Evolutionary conservation across 805 yeast species (phyloP), one percentile per base, ranked within the genome.

Genomic region (Sugiyamaella floridensis): DNA sequence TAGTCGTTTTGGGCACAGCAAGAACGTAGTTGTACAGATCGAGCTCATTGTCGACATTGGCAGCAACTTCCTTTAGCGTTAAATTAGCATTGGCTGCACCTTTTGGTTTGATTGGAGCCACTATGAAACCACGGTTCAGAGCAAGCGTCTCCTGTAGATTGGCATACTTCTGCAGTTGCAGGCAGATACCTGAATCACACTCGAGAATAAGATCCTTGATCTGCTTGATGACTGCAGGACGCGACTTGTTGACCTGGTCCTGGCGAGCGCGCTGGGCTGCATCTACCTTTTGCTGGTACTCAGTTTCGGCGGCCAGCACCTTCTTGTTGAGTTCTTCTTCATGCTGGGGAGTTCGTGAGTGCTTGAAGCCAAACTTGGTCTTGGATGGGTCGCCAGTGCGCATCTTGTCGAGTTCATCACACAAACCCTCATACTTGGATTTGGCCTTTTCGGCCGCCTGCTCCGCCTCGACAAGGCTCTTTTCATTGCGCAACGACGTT

Each of bases 361-460:
- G 85, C 64, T 87, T 87, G 65, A 93, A 76, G 1, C 92, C 70
- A 49, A 90, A 82, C 57, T 86, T 85, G 60, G 88, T 88, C 67
- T 86, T 87, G 53, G 85, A 77, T 18, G 95, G 96, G 65, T 92
- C 97, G 0, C 87, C 78, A 43, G 82, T 76, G 63, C 85, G 81
- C 44, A 89, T 76, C 60, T 85, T 83, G 60, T 92, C 97, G 67
- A 88, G 78, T 60, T 93, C 98, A 50, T 82, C 85, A 63, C 97
- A 89, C 22, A 89, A 71, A 50, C 86, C 82, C 63, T 79, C 80
- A 66, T 93, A 92, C 65, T 81, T 82, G 37, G 72, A 60, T 67
- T 86, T 87, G 14, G 97, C 95, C 77, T 92, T 92, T 58, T 88
- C 96, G 1, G 96, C 97, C 43, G 80, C 78, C 52, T 75, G 73